These are phyloP conservation scores for Boechera divaricarpa DNA, from an alignment of 345 rosid genomes.

Conservation along the genomic window DNA sequence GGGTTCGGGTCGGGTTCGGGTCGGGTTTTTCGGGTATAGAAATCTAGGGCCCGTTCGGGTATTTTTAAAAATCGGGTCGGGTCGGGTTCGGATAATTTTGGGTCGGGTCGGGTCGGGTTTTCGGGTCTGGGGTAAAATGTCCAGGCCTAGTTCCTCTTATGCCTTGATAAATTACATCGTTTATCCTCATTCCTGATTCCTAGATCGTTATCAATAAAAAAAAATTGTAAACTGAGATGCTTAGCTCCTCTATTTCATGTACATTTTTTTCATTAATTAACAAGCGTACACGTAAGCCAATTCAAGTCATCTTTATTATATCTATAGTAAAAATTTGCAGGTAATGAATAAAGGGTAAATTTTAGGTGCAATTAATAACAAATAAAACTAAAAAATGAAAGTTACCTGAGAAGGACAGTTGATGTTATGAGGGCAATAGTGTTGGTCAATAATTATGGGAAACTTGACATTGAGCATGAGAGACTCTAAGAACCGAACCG, in stretches of 20 bases:
- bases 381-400: no score
- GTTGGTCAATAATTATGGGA: conserved; percentile 15
- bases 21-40: no score
- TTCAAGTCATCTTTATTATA: neutral
- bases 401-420: conserved; percentile 7
- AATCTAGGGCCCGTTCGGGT: no score
- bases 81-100: no score
- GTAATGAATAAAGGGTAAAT: neutral
- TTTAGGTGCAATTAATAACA: no score
- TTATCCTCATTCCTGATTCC: conserved; percentile 50
- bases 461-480: conserved; percentile 3
- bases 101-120: no score
- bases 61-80: no score
- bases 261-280: neutral
- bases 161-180: conserved; percentile 41
- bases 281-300: no score
- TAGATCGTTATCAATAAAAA: neutral
- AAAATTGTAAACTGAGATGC: neutral
- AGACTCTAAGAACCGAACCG: conserved; percentile 15
- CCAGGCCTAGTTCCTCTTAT: conserved; percentile 39
- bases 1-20: no score
- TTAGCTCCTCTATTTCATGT: neutral
- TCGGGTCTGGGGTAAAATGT: no score
- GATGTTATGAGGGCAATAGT: conserved; percentile 12
- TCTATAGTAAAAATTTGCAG: no score